Percentiles rank a stretch among this genome's conserved stretches.
Evolutionary conservation across 805 yeast genomes (phyloP).

Genomic region (Cyberlindnera euphorbiiphila): DNA sequence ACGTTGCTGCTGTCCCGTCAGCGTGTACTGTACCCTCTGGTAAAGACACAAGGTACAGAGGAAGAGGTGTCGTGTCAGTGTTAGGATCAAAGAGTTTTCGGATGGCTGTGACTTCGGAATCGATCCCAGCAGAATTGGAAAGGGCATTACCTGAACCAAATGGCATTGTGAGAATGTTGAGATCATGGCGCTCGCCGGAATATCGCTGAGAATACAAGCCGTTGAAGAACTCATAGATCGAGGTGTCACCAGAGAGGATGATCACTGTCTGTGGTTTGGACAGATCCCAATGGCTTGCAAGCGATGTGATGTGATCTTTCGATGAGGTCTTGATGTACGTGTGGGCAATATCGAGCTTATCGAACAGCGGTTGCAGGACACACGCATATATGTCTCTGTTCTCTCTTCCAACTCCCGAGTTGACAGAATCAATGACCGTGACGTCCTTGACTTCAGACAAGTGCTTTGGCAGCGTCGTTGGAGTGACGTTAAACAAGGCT

Average conservation of each 20-base stretch:
- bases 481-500: too few relatives aligned
- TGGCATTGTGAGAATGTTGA: slow-evolving; percentile 45
- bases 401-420: slow-evolving; percentile 36
- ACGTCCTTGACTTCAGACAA: slow-evolving; percentile 10
- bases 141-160: slow-evolving; percentile 87
- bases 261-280: slow-evolving; percentile 40
- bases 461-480: slow-evolving; percentile 11
- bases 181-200: slow-evolving; percentile 1
- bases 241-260: slow-evolving; percentile 83
- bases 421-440: slow-evolving; percentile 33
- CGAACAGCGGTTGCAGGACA: slow-evolving; percentile 47
- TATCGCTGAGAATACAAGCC: slow-evolving; percentile 27
- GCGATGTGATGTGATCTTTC: slow-evolving; percentile 35
- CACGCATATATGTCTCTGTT: slow-evolving; percentile 37
- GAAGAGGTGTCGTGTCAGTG: slow-evolving; percentile 22
- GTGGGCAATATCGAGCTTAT: slow-evolving; percentile 33
- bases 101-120: slow-evolving; percentile 33
- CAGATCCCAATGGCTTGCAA: slow-evolving; percentile 33
- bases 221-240: slow-evolving; percentile 73
- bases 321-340: slow-evolving; percentile 42
- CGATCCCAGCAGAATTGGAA: slow-evolving; percentile 53
- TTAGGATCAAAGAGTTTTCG: slow-evolving; percentile 29
- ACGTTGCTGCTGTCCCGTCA: slow-evolving; percentile 4
- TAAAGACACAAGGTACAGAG: slow-evolving; percentile 31
- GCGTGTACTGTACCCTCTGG: slow-evolving; percentile 25